A percentile compares a stretch with the other conserved stretches of the same genome.
Evolutionary conservation across 129 eudicot genomes (phyloP).

Genomic region (Apium graveolens): DNA sequence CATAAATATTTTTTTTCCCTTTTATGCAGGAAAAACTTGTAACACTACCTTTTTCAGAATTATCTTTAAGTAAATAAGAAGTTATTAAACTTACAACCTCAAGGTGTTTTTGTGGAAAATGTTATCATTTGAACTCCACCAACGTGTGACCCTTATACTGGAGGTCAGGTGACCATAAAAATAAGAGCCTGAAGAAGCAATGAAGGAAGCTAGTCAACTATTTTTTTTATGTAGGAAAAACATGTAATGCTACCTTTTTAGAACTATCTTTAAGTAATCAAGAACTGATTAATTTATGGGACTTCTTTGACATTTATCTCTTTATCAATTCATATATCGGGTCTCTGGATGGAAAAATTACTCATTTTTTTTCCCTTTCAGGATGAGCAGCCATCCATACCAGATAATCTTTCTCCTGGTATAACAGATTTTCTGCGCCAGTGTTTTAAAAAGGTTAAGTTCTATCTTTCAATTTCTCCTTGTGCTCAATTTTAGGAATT

Average conservation of each 20-base stretch:
- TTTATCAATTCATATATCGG: not conserved
- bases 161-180: not conserved
- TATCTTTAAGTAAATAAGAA: not conserved
- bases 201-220: not conserved
- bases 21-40: not conserved
- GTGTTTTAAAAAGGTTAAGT: slow-evolving; percentile 87
- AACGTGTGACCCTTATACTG: not conserved
- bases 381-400: slow-evolving; percentile 98
- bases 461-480: not conserved
- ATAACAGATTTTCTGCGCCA: slow-evolving; percentile 85
- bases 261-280: not conserved
- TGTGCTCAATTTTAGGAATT: not conserved
- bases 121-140: not conserved
- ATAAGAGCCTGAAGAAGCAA: not conserved
- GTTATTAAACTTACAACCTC: not conserved
- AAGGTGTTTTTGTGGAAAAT: not conserved
- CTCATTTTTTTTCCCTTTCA: slow-evolving; percentile 25
- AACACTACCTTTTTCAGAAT: not conserved
- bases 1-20: not conserved
- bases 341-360: slow-evolving; percentile 4
- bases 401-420: slow-evolving; percentile 86
- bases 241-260: not conserved
- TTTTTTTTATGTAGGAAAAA: not conserved
- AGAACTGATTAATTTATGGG: not conserved
- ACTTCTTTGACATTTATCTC: not conserved